phyloP scores from a whole-genome alignment of 345 rosid species.

The Aegle marmelos region DNA sequence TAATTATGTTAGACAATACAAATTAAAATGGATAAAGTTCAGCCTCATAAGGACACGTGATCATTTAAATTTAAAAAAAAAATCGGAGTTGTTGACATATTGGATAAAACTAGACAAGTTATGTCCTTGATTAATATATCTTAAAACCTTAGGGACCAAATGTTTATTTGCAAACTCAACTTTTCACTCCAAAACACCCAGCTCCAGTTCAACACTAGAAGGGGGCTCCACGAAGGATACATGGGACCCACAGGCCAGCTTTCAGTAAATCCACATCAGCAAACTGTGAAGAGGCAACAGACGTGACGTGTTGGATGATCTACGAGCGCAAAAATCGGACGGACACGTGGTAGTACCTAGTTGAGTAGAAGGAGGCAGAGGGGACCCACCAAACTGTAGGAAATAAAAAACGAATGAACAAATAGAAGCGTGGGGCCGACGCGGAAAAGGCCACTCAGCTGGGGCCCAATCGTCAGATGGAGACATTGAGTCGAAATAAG shows the following conservation, averaged over 20 bases:
- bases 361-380: background rate
- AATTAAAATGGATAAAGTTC: too few species aligned
- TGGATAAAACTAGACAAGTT: too few species aligned
- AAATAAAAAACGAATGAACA: background rate
- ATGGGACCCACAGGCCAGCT: background rate
- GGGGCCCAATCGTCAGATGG: background rate
- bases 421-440: background rate
- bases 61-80: too few species aligned
- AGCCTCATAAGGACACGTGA: too few species aligned
- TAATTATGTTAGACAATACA: too few species aligned
- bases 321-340: background rate
- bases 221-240: too few species aligned
- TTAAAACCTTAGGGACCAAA: too few species aligned
- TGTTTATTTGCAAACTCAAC: too few species aligned
- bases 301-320: constrained; percentile 27
- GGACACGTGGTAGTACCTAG: constrained; percentile 33
- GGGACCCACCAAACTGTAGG: constrained; percentile 4
- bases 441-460: background rate
- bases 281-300: background rate
- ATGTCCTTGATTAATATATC: too few species aligned
- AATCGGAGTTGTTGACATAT: too few species aligned
- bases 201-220: too few species aligned
- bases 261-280: constrained; percentile 20
- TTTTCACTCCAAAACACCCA: too few species aligned
- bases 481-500: background rate